Percentiles rank a stretch among this genome's conserved stretches.
These are phyloP conservation scores for Saccharomycopsis fodiens DNA, from an alignment of 805 yeast species.

Conservation along the genomic window DNA sequence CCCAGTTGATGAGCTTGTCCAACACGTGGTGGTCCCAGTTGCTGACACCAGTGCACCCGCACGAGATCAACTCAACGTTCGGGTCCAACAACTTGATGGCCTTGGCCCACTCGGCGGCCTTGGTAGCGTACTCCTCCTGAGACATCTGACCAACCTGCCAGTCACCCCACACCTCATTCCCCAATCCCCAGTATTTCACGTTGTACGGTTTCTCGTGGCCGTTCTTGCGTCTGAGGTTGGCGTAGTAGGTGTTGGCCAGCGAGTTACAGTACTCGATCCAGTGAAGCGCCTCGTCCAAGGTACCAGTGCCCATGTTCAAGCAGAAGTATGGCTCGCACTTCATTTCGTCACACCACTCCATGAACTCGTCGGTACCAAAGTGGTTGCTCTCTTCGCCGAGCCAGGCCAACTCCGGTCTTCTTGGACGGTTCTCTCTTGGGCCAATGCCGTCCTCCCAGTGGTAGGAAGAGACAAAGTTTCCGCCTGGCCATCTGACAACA, in stretches of 20 bases:
- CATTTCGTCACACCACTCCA: constrained; percentile 29
- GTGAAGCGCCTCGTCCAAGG: constrained; percentile 30
- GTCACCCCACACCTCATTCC: constrained; percentile 32
- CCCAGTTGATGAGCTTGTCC: constrained; percentile 24
- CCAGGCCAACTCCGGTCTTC: constrained; percentile 32
- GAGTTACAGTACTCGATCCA: constrained; percentile 32
- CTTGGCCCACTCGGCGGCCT: constrained; percentile 30
- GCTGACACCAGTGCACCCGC: constrained; percentile 28
- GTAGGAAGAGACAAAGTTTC: constrained; percentile 30
- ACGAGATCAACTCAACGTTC: constrained; percentile 25
- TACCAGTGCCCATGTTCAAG: constrained; percentile 32
- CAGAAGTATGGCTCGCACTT: constrained; percentile 29
- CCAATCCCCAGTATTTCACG: constrained; percentile 32
- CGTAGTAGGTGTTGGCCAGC: constrained; percentile 28
- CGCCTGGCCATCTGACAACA: constrained; percentile 32
- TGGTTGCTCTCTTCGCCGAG: constrained; percentile 27
- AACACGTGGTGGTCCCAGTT: constrained; percentile 28
- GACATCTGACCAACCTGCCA: constrained; percentile 32
- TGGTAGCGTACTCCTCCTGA: constrained; percentile 26
- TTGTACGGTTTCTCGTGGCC: constrained; percentile 30
- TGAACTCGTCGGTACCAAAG: constrained; percentile 32
- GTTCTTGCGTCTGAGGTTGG: constrained; percentile 29
- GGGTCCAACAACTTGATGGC: constrained; percentile 29
- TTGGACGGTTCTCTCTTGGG: constrained; percentile 27
- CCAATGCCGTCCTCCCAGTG: constrained; percentile 32